Evolutionary conservation across 768 basidiomycete species (phyloP), one percentile per base, ranked within the genome.

Genomic region (Crepidotus variabilis): DNA sequence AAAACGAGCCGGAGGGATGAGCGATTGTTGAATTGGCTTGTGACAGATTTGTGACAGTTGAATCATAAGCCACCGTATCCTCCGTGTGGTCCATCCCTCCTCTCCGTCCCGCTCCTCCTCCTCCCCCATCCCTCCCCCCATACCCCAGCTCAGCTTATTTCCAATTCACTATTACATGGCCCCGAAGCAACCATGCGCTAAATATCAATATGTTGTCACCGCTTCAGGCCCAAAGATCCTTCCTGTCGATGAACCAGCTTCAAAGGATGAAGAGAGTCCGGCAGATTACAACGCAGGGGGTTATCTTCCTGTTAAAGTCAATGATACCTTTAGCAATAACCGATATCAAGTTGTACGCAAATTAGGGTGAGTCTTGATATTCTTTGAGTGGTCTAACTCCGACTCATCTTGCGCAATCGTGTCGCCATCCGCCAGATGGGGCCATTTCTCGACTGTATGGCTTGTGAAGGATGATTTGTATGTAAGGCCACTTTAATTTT

Each of bases 401-500:
- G 51, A 39, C 62, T 67, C 60, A 67, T 67, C 60, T 58, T 65
- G 65, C 68, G 58, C 57, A 39, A 57, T 69, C 55, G 56, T 66
- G 59, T 59, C 50, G 55, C 53, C 55, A 59, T 62, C 47, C 53
- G 54, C 23, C 58, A 92, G 90, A 56, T 96, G 94, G 94, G 94
- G 94, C 36, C 93, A 95, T 74, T 96, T 96, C 69, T 94, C 91
- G 1, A 95, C 94, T 14, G 94, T 94, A 22, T 94, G 93, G 93
- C 86, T 94, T 33, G 89, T 90, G 18, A 86, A 87, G 66, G 92
- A 93, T 68, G 71, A 75, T 23, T 72, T 83, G 90, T 92, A 62
- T 67, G 90, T 80, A 21, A 47, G 48, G 13, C 21, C 43, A 63
- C 51, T 52, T 21, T 33, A 51, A 48, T n/a, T 48, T 43, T 32